Conservation (phyloP, 2,329 filamentous ascomycete genomes). For the Macrophomina pseudophaseolina region DNA sequence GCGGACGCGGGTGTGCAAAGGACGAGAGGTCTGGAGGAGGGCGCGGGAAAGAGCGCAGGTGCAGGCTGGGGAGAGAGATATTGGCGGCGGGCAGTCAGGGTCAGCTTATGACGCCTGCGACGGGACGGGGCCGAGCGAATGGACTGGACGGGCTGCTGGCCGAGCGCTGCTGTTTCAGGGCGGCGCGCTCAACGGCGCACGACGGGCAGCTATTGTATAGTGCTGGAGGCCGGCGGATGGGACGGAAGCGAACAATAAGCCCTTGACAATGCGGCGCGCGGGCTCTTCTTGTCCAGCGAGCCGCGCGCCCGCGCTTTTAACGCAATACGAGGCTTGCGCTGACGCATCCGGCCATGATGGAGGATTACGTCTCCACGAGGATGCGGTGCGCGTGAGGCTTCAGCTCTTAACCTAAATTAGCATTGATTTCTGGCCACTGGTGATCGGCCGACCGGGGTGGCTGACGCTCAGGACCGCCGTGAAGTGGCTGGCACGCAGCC, state of each 20-base stretch:
- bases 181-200: constrained; percentile 12
- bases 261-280: constrained; percentile 10
- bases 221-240: background rate
- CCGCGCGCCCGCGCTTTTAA: constrained; percentile 10
- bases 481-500: background rate
- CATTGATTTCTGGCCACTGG: constrained; percentile 8
- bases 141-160: constrained; percentile 8
- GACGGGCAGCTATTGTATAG: constrained; percentile 4
- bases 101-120: constrained; percentile 21
- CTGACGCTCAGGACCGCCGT: constrained; percentile 6
- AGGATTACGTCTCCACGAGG: constrained; percentile 26
- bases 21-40: constrained; percentile 8
- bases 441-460: constrained; percentile 17
- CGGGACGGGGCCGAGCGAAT: background rate
- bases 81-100: constrained; percentile 6
- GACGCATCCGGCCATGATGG: constrained; percentile 25
- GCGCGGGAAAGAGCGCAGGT: constrained; percentile 1
- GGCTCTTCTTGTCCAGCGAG: constrained; percentile 2
- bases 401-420: constrained; percentile 17
- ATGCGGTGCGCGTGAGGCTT: constrained; percentile 24
- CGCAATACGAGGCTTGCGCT: constrained; percentile 22
- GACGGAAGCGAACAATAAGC: constrained; percentile 19
- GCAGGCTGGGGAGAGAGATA: background rate
- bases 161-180: constrained; percentile 17
- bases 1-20: background rate